Percentiles rank a stretch among this genome's conserved stretches.
Evolutionary conservation across 345 rosid genomes (phyloP).

Genomic region (Bruguiera gymnorhiza): DNA sequence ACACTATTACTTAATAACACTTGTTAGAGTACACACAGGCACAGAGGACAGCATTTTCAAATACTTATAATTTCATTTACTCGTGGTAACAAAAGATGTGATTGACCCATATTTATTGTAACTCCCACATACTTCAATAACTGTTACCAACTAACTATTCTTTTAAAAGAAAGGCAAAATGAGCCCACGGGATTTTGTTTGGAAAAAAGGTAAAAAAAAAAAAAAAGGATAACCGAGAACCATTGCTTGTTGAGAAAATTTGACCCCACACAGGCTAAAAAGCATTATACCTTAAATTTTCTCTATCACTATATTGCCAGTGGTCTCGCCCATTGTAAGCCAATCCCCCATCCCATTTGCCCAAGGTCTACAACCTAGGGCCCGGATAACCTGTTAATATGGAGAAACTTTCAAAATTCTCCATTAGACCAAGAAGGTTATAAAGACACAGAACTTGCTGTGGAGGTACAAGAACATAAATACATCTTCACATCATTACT

Average conservation of each 20-base stretch:
- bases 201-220: too few species aligned
- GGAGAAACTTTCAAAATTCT: neutral
- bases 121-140: too few species aligned
- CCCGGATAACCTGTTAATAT: neutral
- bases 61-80: too few species aligned
- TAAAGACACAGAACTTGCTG: conserved; percentile 23
- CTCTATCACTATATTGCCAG: neutral
- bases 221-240: too few species aligned
- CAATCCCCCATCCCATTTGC: neutral
- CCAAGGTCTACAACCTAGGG: neutral
- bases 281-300: conserved; percentile 6
- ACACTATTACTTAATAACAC: too few species aligned
- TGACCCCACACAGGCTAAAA: conserved; percentile 1
- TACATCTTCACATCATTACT: conserved; percentile 31
- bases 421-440: neutral
- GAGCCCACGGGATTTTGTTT: too few species aligned
- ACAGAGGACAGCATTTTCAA: too few species aligned
- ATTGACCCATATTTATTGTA: too few species aligned
- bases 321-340: neutral
- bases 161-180: too few species aligned
- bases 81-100: too few species aligned
- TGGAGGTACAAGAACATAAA: conserved; percentile 25
- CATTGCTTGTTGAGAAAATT: conserved; percentile 8
- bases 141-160: too few species aligned
- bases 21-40: too few species aligned